Conservation (phyloP, 352 stramenopile genomes). For the Aphanomyces astaci region DNA sequence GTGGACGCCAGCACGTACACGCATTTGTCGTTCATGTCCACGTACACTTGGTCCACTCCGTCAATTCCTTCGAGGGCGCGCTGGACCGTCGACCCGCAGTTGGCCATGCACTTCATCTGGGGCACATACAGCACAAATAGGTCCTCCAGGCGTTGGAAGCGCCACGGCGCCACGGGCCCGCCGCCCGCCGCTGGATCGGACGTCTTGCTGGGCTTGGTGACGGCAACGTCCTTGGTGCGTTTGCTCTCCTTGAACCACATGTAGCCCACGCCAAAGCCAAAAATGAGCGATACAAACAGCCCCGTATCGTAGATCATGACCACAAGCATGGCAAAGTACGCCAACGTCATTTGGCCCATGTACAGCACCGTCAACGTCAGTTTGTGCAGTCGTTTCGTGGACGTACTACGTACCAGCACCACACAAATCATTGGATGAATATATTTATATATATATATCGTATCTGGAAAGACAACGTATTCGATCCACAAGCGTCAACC, state of each 20-base stretch:
- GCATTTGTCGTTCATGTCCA: constrained; percentile 61
- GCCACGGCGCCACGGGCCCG: constrained; percentile 41
- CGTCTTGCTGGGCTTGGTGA: too few relatives aligned
- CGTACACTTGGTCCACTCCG: constrained; percentile 68
- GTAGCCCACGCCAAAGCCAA: constrained; percentile 63
- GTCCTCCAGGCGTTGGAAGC: constrained; percentile 6
- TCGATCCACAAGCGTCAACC: too few relatives aligned
- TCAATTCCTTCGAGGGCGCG: constrained; percentile 51
- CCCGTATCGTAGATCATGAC: constrained; percentile 79
- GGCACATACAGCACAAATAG: constrained; percentile 15
- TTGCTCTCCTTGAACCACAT: constrained; percentile 50
- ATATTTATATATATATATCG: too few relatives aligned
- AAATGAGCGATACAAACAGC: constrained; percentile 62
- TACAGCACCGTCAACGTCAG: constrained; percentile 50
- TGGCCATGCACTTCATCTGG: constrained; percentile 82
- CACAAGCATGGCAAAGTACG: constrained; percentile 78
- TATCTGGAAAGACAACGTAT: too few relatives aligned
- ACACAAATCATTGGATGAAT: constrained; percentile 38
- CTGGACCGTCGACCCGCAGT: constrained; percentile 88
- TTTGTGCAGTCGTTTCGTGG: constrained; percentile 67
- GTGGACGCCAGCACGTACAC: constrained; percentile 57
- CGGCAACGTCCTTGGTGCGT: constrained; percentile 24
- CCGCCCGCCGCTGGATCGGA: constrained; percentile 59
- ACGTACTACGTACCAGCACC: constrained; percentile 27
- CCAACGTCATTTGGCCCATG: constrained; percentile 76